Base-by-base conservation (phyloP, 2,329 filamentous ascomycete genomes). In the Epichloe elymi region DNA sequence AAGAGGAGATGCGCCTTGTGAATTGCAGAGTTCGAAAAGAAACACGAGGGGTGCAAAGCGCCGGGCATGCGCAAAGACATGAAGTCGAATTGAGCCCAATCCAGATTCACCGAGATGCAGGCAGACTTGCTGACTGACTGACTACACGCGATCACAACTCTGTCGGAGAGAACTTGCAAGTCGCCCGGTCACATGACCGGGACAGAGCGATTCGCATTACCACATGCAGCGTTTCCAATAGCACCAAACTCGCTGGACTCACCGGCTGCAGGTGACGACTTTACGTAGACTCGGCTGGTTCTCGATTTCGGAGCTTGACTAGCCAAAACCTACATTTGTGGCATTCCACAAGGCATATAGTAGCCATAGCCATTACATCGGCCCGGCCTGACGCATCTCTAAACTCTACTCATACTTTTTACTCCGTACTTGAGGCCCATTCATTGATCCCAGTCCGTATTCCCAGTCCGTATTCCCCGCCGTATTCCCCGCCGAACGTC, bases 161-260 rank as follows among this genome's bases (percentile, higher is more conserved):
- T 26, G 19, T 20, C 19, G 14, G 40, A 17, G 39, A 30, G 26
- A 30, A 14, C n/a, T 12, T 17, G 36, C 36, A 20, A 42, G 35
- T 46, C 23, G 23, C n/a, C 23, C n/a, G 46, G 23, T 49, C 48
- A 49, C 48, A 49, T 49, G 48, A 49, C 40, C 48, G n/a, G 30
- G 7, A 17, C n/a, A n/a, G 19, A 39, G 20, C 36, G 6, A 36
- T 7, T 15, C 23, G 6, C 2, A 23, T 23, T 7, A 23, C 23
- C 23, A 23, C 23, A 23, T 23, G 23, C 23, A 23, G 23, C 23
- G 23, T 26, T 26, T 26, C 23, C 23, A 26, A 26, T 0, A 7
- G 23, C 23, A 7, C 23, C 23, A 26, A 26, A 2, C 23, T 26
- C 23, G 23, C 23, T 23, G 23, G 23, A 23, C 23, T 23, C 23